Conservation (phyloP, 768 basidiomycete species). For the Russula sp. region DNA sequence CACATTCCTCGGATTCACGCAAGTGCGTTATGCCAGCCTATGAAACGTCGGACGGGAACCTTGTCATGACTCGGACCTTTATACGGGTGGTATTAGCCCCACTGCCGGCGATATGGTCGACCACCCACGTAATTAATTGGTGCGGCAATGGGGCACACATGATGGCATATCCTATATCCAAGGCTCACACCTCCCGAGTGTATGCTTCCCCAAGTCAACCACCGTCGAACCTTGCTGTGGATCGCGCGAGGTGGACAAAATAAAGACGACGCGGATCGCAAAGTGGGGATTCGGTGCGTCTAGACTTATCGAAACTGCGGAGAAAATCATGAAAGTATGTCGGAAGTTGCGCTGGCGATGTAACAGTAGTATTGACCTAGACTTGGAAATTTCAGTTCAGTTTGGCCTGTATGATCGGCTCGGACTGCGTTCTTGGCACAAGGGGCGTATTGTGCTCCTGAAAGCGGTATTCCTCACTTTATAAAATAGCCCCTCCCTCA, state of each 20-base stretch:
- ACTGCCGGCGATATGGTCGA: slow-evolving; percentile 29
- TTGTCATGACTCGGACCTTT: not conserved
- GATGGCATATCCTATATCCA: slow-evolving; percentile 39
- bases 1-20: slow-evolving; percentile 42
- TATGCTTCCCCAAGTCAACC: slow-evolving; percentile 27
- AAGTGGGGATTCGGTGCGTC: slow-evolving; percentile 34
- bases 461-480: not conserved
- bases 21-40: slow-evolving; percentile 33
- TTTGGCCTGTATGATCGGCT: slow-evolving; percentile 47
- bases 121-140: slow-evolving; percentile 36
- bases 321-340: slow-evolving; percentile 36
- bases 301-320: slow-evolving; percentile 33
- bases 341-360: not conserved
- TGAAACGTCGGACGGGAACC: not conserved
- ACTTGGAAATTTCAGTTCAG: slow-evolving; percentile 27
- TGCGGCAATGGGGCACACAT: slow-evolving; percentile 42
- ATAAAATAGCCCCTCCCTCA: slow-evolving; percentile 45
- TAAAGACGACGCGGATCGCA: slow-evolving; percentile 31
- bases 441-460: slow-evolving; percentile 43
- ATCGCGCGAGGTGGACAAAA: slow-evolving; percentile 32
- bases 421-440: slow-evolving; percentile 42
- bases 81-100: slow-evolving; percentile 41
- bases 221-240: slow-evolving; percentile 32
- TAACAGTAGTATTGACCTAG: not conserved
- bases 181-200: slow-evolving; percentile 41